Evolutionary conservation across 2,329 filamentous ascomycete genomes (phyloP).

Genomic region (Cercospora citrullina): DNA sequence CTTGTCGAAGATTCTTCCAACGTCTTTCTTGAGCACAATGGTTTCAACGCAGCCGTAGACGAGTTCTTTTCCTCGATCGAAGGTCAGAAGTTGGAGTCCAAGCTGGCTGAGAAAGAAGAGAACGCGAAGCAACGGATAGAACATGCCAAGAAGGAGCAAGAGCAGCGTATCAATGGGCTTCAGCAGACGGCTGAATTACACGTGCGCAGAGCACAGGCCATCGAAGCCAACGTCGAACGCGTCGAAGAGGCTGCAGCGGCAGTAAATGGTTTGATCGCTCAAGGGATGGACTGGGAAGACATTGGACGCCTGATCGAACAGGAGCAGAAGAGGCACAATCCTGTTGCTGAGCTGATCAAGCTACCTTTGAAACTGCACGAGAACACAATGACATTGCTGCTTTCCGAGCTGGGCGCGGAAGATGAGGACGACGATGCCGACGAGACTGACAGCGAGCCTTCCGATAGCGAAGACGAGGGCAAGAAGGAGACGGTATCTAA

Average conservation of each 20-base stretch:
- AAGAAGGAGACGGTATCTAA: constrained; percentile 37
- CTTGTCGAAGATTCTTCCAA: constrained; percentile 67
- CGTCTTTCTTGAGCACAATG: constrained; percentile 72
- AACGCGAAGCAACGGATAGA: constrained; percentile 81
- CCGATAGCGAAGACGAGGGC: constrained; percentile 62
- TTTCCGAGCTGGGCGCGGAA: constrained; percentile 69
- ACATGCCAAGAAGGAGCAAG: constrained; percentile 78
- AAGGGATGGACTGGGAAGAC: constrained; percentile 97
- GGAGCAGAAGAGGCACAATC: constrained; percentile 77
- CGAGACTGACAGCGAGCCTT: constrained; percentile 66
- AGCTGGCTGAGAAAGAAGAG: constrained; percentile 77
- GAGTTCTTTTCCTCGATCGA: constrained; percentile 97
- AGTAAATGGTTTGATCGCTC: constrained; percentile 84
- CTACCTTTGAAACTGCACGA: constrained; percentile 87
- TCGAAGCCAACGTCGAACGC: constrained; percentile 84
- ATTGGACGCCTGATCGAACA: constrained; percentile 85
- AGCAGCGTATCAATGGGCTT: constrained; percentile 78
- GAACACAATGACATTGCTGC: constrained; percentile 77
- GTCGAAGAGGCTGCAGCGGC: constrained; percentile 92
- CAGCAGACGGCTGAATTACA: constrained; percentile 81
- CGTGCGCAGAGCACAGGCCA: constrained; percentile 81
- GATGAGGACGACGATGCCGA: constrained; percentile 59
- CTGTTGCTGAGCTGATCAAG: constrained; percentile 83
- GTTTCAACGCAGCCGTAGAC: constrained; percentile 91
- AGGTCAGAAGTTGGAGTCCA: constrained; percentile 85